Percentiles rank a stretch among this genome's conserved stretches.
phyloP scores from a whole-genome alignment of 1,139 yeast genomes.

The Geotrichum bryndzae region DNA sequence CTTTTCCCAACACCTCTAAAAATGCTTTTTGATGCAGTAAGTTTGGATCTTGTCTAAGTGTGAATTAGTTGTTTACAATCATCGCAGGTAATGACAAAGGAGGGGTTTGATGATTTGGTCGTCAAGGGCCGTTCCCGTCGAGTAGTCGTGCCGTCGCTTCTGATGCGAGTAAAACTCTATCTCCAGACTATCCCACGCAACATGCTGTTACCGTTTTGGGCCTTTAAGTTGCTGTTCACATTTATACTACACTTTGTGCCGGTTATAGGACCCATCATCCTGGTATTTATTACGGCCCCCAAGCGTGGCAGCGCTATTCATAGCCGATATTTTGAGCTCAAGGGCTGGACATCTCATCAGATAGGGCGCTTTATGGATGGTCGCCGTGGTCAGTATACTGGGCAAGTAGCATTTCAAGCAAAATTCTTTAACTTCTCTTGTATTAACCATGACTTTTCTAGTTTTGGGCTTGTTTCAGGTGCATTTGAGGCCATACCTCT shows the following conservation, averaged over 20 bases:
- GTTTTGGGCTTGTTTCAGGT: conserved; percentile 56
- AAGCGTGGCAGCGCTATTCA: conserved; percentile 53
- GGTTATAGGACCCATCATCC: conserved; percentile 52
- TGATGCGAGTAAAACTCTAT: conserved; percentile 23
- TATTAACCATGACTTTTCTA: conserved; percentile 10
- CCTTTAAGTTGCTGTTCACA: conserved; percentile 32
- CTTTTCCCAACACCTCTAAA: conserved; percentile 55
- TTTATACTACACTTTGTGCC: conserved; percentile 51
- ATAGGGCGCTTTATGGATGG: conserved; percentile 29
- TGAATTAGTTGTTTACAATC: background rate
- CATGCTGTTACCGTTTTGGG: conserved; percentile 35
- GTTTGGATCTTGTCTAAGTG: conserved; percentile 24
- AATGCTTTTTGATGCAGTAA: conserved; percentile 48
- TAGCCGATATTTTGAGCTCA: conserved; percentile 53
- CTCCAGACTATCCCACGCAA: conserved; percentile 31
- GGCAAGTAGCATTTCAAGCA: conserved; percentile 17
- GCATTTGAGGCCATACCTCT: conserved; percentile 57
- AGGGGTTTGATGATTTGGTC: conserved; percentile 47
- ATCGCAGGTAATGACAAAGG: conserved; percentile 40
- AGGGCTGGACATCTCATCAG: conserved; percentile 46
- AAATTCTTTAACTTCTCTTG: background rate
- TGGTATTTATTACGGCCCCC: conserved; percentile 53
- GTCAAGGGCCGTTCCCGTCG: conserved; percentile 43
- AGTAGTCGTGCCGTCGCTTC: conserved; percentile 31
- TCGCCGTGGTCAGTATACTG: conserved; percentile 35